Percentiles rank a stretch among this genome's conserved stretches.
Conservation (phyloP, 441 rosid species). For the Eruca vesicaria region DNA sequence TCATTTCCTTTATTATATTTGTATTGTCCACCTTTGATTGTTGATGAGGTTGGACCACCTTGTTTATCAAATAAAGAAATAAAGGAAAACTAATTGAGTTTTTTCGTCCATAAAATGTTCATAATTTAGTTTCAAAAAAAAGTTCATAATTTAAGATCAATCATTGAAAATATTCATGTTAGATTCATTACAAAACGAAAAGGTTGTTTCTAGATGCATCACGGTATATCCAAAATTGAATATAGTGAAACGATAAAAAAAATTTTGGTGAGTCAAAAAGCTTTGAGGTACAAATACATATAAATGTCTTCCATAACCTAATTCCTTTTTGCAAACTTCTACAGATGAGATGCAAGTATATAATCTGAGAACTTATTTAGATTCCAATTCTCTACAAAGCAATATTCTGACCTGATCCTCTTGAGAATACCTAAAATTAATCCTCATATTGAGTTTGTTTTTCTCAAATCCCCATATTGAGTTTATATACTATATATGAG, state of each 20-base stretch:
- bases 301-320: not conserved
- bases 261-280: not conserved
- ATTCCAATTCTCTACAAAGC: not conserved
- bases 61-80: not conserved
- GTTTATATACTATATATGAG: not conserved
- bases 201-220: not conserved
- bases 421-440: not conserved
- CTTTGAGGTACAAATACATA: not conserved
- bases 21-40: not conserved
- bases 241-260: not conserved
- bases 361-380: not conserved
- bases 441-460: not conserved
- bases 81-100: not conserved
- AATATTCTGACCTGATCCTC: not conserved
- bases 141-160: not conserved
- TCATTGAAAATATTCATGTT: slow-evolving; percentile 19
- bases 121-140: not conserved
- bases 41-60: slow-evolving; percentile 29
- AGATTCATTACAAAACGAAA: slow-evolving; percentile 27
- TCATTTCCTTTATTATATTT: not conserved
- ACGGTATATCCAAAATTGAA: not conserved
- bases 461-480: no score
- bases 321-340: not conserved
- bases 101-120: slow-evolving; percentile 5
- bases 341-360: slow-evolving; percentile 1